A percentile compares a stretch with the other conserved stretches of the same genome.
These are phyloP conservation scores for Pulveroboletus ravenelii DNA, from an alignment of 768 basidiomycete species.

Conservation along the genomic window DNA sequence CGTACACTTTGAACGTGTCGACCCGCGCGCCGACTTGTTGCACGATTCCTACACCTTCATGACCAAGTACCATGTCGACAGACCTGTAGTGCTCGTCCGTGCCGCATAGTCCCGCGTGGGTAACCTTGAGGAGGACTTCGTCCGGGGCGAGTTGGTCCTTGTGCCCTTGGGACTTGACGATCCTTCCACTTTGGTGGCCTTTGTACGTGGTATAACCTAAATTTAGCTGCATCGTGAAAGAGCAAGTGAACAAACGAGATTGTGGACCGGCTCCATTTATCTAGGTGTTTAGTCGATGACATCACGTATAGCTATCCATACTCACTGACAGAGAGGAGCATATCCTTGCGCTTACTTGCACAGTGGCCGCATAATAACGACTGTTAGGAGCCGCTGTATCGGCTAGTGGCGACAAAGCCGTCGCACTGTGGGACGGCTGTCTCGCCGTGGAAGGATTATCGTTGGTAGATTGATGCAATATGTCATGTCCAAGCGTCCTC, in stretches of 20 bases:
- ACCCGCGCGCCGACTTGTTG: conserved; percentile 31
- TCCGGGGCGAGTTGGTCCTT: conserved; percentile 19
- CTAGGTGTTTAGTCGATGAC: neutral
- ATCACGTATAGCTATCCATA: neutral
- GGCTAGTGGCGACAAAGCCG: too few relatives aligned
- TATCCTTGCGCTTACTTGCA: too few relatives aligned
- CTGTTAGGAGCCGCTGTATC: too few relatives aligned
- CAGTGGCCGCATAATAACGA: too few relatives aligned
- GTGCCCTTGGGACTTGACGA: conserved; percentile 15
- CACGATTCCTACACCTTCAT: conserved; percentile 36
- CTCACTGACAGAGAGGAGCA: too few relatives aligned
- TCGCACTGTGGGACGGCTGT: too few relatives aligned
- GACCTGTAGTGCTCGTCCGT: conserved; percentile 35
- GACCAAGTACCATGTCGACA: conserved; percentile 36
- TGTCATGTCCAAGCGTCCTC: too few relatives aligned
- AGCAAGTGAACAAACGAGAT: neutral
- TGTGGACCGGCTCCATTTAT: neutral
- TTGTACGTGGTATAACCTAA: conserved; percentile 31
- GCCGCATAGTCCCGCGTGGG: conserved; percentile 35
- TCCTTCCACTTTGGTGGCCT: conserved; percentile 18
- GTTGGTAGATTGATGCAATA: too few relatives aligned
- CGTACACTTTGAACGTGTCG: conserved; percentile 31
- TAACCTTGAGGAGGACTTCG: conserved; percentile 30
- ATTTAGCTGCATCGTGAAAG: conserved; percentile 13
- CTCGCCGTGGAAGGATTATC: too few relatives aligned